Evolutionary conservation across 2,329 filamentous ascomycete genomes (phyloP).

Genomic region (Zymoseptoria brevis): DNA sequence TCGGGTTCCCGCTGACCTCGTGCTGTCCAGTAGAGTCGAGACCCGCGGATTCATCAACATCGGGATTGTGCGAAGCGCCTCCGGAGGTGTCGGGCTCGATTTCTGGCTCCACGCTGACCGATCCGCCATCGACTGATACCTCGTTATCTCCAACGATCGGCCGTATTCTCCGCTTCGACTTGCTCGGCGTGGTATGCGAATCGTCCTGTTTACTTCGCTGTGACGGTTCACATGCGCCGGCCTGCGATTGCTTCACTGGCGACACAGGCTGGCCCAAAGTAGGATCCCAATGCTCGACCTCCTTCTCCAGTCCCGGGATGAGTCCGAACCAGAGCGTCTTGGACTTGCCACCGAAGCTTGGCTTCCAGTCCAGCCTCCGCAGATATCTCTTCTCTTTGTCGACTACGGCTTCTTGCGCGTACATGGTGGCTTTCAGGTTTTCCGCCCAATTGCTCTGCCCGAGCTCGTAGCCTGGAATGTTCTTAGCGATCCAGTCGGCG

Average conservation of each 20-base stretch:
- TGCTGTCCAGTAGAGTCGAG: background rate
- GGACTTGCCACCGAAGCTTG: constrained; percentile 2
- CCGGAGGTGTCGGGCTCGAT: background rate
- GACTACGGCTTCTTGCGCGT: background rate
- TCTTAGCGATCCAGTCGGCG: constrained; percentile 22
- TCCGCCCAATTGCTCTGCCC: constrained; percentile 13
- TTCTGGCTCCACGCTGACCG: background rate
- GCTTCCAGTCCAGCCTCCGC: background rate
- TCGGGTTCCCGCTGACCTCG: background rate
- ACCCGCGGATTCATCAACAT: background rate
- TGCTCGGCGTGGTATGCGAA: background rate
- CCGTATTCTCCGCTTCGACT: background rate
- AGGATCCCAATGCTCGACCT: constrained; percentile 21
- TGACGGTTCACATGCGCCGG: background rate
- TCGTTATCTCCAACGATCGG: background rate
- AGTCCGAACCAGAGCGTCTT: constrained; percentile 13
- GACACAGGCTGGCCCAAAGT: constrained; percentile 14
- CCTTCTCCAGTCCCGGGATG: constrained; percentile 12
- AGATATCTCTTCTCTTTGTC: background rate
- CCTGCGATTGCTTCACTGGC: background rate
- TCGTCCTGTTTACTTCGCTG: background rate
- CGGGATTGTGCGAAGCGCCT: background rate
- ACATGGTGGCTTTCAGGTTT: constrained; percentile 9
- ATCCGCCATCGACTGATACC: background rate
- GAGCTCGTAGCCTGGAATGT: constrained; percentile 20